A percentile compares a stretch with the other conserved stretches of the same genome.
Conservation (phyloP, 2,329 filamentous ascomycete genomes). For the Didymella pinodella region DNA sequence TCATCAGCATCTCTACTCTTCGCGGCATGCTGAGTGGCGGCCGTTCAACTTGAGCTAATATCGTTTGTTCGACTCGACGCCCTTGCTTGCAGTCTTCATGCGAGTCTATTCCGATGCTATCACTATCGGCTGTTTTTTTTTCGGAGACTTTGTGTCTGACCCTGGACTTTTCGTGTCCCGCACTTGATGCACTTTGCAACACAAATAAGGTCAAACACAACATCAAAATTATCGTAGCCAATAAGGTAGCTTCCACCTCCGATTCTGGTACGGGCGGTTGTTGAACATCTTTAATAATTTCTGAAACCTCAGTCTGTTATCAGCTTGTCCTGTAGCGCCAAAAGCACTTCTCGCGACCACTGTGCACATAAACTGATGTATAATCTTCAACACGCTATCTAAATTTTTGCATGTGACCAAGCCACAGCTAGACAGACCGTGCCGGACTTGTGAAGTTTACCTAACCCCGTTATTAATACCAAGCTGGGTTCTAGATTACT, state of each 20-base stretch:
- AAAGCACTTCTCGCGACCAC: not conserved
- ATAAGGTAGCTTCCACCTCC: too few species aligned
- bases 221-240: too few species aligned
- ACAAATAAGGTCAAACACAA: too few species aligned
- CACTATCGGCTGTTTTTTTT: not conserved
- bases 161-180: not conserved
- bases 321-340: too few species aligned
- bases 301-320: too few species aligned
- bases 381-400: not conserved
- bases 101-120: not conserved
- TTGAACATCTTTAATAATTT: too few species aligned
- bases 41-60: not conserved
- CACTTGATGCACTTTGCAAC: not conserved
- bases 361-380: not conserved
- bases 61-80: not conserved
- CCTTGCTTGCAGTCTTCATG: not conserved
- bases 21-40: not conserved
- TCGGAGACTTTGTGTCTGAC: not conserved
- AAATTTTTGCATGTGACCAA: too few species aligned
- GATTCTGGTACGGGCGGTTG: too few species aligned
- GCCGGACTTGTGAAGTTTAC: too few species aligned
- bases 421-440: not conserved
- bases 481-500: too few species aligned
- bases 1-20: conserved; percentile 1
- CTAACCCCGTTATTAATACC: too few species aligned